Conservation (phyloP, 306 rosid species). For the Sophora flavescens region DNA sequence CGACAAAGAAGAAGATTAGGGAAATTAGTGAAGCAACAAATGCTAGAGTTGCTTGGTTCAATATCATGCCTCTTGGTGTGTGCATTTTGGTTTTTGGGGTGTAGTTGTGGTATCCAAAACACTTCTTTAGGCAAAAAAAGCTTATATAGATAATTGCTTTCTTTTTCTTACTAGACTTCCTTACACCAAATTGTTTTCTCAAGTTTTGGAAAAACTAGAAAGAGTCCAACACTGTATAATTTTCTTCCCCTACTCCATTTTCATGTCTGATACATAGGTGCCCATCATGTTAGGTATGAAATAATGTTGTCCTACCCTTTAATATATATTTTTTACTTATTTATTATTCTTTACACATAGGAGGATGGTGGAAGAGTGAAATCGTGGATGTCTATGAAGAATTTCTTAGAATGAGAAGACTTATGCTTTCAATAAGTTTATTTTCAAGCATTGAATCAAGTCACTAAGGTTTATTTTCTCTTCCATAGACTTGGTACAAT, state of each 20-base stretch:
- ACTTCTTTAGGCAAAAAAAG: conserved; percentile 67
- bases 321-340: too few species aligned
- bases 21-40: conserved; percentile 66
- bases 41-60: conserved; percentile 63
- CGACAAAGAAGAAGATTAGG: conserved; percentile 71
- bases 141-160: conserved; percentile 59
- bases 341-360: too few species aligned
- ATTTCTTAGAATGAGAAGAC: too few species aligned
- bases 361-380: too few species aligned
- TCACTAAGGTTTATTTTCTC: too few species aligned
- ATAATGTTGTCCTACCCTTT: too few species aligned
- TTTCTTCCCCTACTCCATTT: conserved; percentile 31
- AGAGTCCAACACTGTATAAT: conserved; percentile 31
- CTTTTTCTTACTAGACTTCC: conserved; percentile 9
- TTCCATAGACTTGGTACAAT: too few species aligned
- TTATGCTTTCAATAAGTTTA: too few species aligned
- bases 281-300: too few species aligned
- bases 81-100: conserved; percentile 53
- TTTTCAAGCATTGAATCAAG: too few species aligned
- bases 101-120: conserved; percentile 55
- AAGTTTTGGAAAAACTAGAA: conserved; percentile 39
- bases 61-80: conserved; percentile 59
- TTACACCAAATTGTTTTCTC: conserved; percentile 32
- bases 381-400: too few species aligned
- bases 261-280: conserved; percentile 41